Evolutionary conservation across 768 basidiomycete genomes (phyloP), one percentile per base, ranked within the genome.

Genomic region (Paxillus involutus): DNA sequence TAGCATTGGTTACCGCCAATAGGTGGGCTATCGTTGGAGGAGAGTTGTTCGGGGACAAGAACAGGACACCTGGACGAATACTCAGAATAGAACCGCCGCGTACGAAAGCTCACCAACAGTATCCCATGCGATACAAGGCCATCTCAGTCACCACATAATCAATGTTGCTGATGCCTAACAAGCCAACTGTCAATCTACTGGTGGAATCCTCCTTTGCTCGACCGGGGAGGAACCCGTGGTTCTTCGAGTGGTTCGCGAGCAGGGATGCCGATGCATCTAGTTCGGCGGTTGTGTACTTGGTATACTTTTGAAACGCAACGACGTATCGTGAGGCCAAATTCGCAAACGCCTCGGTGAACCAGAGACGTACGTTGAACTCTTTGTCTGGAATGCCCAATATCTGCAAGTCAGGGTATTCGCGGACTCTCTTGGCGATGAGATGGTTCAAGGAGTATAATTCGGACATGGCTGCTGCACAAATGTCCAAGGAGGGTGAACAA

Each of bases 1-100:
- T 57, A 4, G 63, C 51, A 36, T 58, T 50, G 2, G 66, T 70
- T 37, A 37, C 51, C 2, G 63, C 53, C 56, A 80, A 64, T 17
- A 83, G 68, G 55, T 80, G 74, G 1, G 77, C 77, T 24, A 77
- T 71, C 5, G 79, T 80, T 5, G 72, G 63, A 0, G 76, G 69
- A 0, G 79, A 80, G 61, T 80, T 81, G 56, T 77, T 72, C 5
- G 75, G 68, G 6, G 76, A 77, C 6, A 77, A 63, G 9, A 74
- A 69, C 37, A 75, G 73, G 1, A 70, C 64, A 10, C 57, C 58
- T 67, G 24, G 14, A n/a, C 35, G 17, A 49, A 10, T 1, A 11
- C 16, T 24, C 11, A 49, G 29, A 53, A 26, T 33, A 33, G 10
- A 2, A 6, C 4, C 8, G 8, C 7, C 17, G 33, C 42, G 1